Base-by-base conservation (phyloP, 2,329 filamentous ascomycete species). In the Phaeosphaeriaceae sp. region DNA sequence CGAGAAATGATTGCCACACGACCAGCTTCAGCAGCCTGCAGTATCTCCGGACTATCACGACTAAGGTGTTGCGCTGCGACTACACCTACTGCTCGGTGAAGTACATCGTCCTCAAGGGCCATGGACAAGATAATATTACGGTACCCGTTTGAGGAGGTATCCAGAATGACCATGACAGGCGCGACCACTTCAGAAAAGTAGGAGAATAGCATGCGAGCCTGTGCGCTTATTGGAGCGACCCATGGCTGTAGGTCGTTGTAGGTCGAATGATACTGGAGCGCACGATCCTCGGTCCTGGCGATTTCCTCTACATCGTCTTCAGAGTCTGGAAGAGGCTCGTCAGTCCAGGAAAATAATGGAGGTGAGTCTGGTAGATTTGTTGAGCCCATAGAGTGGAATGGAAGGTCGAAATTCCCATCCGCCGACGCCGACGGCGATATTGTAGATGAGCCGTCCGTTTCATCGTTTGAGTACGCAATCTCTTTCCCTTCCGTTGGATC, bases 41-140 rank as follows among this genome's bases (percentile, higher is more conserved):
- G 61, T 1, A 76, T 51, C 3, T 64, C 58, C 1, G 72, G 71
- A 9, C 62, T 52, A 4, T 66, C 60, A 17, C 70, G 61, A 2
- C 69, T 66, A 0, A 76, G 56, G 49, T 76, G 75, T 15, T 76
- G 74, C 0, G 74, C 73, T 4, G 75, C 69, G 0, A 76, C 71
- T 4, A 76, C 74, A 7, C 66, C 70, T 1, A 77, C 72, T 0
- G 75, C 73, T 20, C 70, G 64, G 17, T 63, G 63, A 0, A 77
- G 63, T 0, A 72, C 58, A 1, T 68, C 58, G 15, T 76, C 66
- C 16, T 76, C 65, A 8, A 67, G 63, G 0, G 75, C 75, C n/a
- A 77, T 67, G 2, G 75, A 74, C 2, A 77, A 59, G 6, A 77
- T 66, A 9, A 76, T 46, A 5, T 75, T 60, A 18, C 74, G 62